Evolutionary conservation across 441 rosid species (phyloP).

Genomic region (Metrosideros polymorpha): DNA sequence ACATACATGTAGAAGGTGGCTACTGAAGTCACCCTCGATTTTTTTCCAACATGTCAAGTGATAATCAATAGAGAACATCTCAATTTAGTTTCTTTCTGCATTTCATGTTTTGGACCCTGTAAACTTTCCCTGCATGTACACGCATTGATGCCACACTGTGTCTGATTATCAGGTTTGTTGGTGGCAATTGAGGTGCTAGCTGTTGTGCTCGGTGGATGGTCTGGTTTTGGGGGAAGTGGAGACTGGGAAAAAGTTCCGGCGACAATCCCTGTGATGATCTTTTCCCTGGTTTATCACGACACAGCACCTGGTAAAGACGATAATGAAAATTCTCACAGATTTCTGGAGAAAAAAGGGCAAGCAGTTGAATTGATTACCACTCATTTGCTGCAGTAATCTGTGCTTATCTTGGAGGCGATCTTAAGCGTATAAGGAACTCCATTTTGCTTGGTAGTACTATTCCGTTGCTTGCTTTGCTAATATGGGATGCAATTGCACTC

Average conservation of each 20-base stretch:
- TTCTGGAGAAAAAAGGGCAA: background rate
- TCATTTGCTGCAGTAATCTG: constrained; percentile 38
- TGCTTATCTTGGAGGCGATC: constrained; percentile 53
- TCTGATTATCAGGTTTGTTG: constrained; percentile 29
- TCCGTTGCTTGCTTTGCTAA: constrained; percentile 44
- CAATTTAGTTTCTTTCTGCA: background rate
- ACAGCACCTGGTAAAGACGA: constrained; percentile 34
- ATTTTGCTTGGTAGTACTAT: constrained; percentile 43
- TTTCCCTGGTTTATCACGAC: constrained; percentile 56
- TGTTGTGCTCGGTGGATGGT: constrained; percentile 31
- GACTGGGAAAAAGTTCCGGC: constrained; percentile 50
- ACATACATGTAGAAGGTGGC: background rate
- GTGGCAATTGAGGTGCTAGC: constrained; percentile 42
- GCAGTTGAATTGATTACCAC: background rate
- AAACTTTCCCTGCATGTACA: background rate
- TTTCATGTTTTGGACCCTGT: background rate
- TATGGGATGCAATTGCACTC: constrained; percentile 46
- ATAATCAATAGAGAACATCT: background rate
- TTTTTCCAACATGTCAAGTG: background rate
- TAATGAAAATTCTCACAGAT: background rate
- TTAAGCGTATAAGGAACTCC: constrained; percentile 37
- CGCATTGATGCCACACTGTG: background rate
- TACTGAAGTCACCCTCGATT: background rate
- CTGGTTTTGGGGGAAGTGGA: constrained; percentile 31
- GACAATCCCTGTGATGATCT: constrained; percentile 44